Base-by-base conservation (phyloP, 768 basidiomycete genomes). In the Tricholoma saponaceum region DNA sequence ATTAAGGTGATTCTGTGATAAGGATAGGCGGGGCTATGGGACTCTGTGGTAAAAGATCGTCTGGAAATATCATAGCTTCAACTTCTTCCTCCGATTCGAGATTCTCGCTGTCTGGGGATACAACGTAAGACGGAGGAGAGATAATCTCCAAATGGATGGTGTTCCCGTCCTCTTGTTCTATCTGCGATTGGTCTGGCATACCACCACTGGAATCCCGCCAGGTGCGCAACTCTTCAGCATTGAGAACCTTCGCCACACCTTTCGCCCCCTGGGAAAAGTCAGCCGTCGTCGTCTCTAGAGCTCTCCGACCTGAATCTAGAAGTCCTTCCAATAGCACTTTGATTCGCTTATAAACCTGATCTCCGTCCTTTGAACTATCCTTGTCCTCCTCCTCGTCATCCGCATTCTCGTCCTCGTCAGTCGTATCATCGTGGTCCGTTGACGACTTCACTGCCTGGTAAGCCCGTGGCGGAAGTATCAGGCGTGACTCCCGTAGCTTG, bases 401-500 rank as follows among this genome's bases (percentile, higher is more conserved):
- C 0, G 77, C 77, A 20, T 77, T 79, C 3, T 82, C 82, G 3
- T 57, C 80, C n/a, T 79, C 79, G 12, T 72, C 74, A 4, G 68
- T 70, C 1, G 72, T 70, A 26, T 80, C 79, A 30, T 78, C 74
- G 13, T 76, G 73, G 8, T 69, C 72, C 44, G 75, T 67, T 1
- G 84, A 81, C 4, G 79, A 79, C 59, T 80, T 79, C 63, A 87
- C 77, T 25, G 78, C 84, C 43, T 75, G 77, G 67, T 74, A 91
- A 0, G 82, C 72, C 25, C 70, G 77, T 2, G 90, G 90, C 1
- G 91, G 91, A 1, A 94, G 79, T 43, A 86, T 83, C 25, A 93
- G 82, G 13, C 90, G 80, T 9, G 89, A 86, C 66, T 95, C 92
- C 55, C 94, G 85, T 49, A 95, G 75, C 65, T 86, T 90, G 30